Conservation (phyloP, 495 filamentous ascomycete genomes). For the Beverwykella pulmonaria region DNA sequence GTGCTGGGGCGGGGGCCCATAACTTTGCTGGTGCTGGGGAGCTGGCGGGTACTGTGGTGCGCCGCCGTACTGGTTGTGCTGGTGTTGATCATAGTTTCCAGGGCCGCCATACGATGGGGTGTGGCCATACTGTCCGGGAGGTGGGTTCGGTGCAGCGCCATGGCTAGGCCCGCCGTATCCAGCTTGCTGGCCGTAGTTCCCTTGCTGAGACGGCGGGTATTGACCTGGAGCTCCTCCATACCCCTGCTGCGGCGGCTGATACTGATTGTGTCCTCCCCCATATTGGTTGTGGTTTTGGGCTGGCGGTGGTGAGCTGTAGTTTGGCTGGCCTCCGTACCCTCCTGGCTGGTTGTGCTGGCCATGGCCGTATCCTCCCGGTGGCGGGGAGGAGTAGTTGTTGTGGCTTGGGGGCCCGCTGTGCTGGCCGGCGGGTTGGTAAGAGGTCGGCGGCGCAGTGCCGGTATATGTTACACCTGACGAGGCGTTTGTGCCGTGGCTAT, state of each 20-base stretch:
- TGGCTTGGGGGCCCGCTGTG: constrained; percentile 10
- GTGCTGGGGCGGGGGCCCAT: not conserved
- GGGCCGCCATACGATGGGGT: not conserved
- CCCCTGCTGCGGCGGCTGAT: not conserved
- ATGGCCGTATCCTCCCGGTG: constrained; percentile 24
- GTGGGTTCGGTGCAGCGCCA: not conserved
- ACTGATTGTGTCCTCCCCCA: constrained; percentile 4
- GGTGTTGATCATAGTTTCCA: constrained; percentile 9
- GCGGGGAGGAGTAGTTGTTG: constrained; percentile 28
- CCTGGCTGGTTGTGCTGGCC: constrained; percentile 10
- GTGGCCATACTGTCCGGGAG: constrained; percentile 4
- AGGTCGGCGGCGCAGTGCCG: constrained; percentile 47
- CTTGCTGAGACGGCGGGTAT: not conserved
- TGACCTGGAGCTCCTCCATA: not conserved
- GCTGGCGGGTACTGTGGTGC: not conserved
- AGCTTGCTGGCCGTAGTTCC: constrained; percentile 23
- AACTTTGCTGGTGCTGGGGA: not conserved
- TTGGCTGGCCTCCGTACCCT: constrained; percentile 15
- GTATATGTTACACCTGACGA: constrained; percentile 45
- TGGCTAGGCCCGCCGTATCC: constrained; percentile 24
- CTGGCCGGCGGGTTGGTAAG: constrained; percentile 45
- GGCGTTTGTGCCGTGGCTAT: constrained; percentile 36
- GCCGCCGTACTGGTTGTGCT: constrained; percentile 12
- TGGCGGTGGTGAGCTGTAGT: constrained; percentile 6
- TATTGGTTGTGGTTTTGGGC: constrained; percentile 12